Evolutionary conservation across 441 rosid genomes (phyloP).

Genomic region (Pelargonium fulgidum): DNA sequence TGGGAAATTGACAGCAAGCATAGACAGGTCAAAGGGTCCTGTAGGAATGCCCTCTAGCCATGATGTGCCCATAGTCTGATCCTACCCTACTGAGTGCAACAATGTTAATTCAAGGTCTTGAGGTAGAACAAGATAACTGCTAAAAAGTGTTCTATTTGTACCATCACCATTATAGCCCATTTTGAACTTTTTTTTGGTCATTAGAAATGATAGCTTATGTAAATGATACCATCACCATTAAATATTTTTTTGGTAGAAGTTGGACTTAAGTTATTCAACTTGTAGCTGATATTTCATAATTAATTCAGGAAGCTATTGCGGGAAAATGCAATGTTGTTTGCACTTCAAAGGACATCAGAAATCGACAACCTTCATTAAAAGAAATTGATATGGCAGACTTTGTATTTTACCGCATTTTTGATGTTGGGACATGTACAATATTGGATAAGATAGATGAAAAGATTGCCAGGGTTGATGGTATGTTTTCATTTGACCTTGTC

Average conservation of each 20-base stretch:
- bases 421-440: constrained; percentile 5
- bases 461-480: constrained; percentile 4
- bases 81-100: too few species aligned
- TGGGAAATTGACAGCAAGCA: too few species aligned
- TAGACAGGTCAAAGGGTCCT: too few species aligned
- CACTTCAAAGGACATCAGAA: constrained; percentile 7
- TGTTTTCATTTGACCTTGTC: constrained; percentile 16
- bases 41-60: too few species aligned
- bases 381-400: constrained; percentile 2
- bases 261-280: background rate
- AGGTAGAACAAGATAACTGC: too few species aligned
- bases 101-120: too few species aligned
- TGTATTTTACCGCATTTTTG: constrained; percentile 4
- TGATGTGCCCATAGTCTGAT: too few species aligned
- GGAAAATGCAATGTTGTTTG: constrained; percentile 7
- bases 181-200: too few species aligned
- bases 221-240: background rate
- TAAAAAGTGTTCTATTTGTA: too few species aligned
- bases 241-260: too few species aligned
- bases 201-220: background rate
- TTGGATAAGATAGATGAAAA: background rate
- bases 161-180: too few species aligned
- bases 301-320: constrained; percentile 4
- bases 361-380: constrained; percentile 3
- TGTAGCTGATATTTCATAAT: background rate